Conservation (phyloP, 2,329 filamentous ascomycete species). For the Phaeosphaeria sp. region DNA sequence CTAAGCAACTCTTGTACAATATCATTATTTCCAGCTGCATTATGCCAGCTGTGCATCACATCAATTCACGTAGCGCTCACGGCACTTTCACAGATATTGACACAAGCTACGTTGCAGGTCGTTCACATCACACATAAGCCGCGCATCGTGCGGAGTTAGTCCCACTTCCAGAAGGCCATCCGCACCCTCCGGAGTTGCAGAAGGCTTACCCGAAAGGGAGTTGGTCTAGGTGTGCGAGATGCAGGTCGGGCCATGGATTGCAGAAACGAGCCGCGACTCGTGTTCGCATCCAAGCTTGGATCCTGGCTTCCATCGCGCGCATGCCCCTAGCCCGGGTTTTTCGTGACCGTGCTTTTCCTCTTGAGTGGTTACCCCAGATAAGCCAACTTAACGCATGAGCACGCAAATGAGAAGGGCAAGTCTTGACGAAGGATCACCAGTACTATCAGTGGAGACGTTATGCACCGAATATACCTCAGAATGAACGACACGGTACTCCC, state of each 20-base stretch:
- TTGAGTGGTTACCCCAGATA: constrained; percentile 7
- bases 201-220: constrained; percentile 5
- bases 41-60: constrained; percentile 4
- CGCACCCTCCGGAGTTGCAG: constrained; percentile 8
- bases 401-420: background rate
- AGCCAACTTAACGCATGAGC: constrained; percentile 1
- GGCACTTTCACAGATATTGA: constrained; percentile 6
- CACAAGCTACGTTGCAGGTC: constrained; percentile 9
- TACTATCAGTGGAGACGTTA: background rate
- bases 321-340: constrained; percentile 22
- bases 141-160: constrained; percentile 3
- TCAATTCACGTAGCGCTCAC: background rate
- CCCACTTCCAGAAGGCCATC: constrained; percentile 11
- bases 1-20: constrained; percentile 25
- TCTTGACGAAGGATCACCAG: constrained; percentile 1
- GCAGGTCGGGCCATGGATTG: constrained; percentile 11
- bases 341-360: constrained; percentile 7
- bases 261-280: constrained; percentile 10
- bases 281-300: constrained; percentile 15
- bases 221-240: constrained; percentile 9
- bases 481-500: background rate
- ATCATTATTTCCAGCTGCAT: constrained; percentile 12
- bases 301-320: constrained; percentile 14
- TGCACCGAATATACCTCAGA: background rate
- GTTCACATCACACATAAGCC: constrained; percentile 2